Base-by-base conservation (phyloP, 2,329 filamentous ascomycete species). In the Escovopsis weberi region DNA sequence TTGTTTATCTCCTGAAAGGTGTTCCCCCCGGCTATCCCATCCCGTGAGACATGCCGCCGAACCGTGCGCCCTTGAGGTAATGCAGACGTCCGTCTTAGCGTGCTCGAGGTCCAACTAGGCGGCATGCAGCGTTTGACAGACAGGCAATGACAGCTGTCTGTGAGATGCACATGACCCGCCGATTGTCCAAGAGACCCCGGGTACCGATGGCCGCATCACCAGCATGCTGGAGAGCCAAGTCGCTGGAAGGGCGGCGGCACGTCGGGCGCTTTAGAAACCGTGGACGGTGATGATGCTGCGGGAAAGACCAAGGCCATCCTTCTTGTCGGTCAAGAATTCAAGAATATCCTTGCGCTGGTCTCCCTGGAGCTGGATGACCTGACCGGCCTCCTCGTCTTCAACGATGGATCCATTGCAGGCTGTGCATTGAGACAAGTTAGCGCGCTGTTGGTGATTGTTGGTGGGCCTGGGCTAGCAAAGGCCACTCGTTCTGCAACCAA, bases 351-450 rank as follows among this genome's bases (percentile, higher is more conserved):
- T 94, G 70, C 91, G 89, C 75, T 98, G 91, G 67, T 98, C 91
- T 60, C 91, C 91, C 70, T 98, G 91, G 62, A 98, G 83, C 76
- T 98, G 91, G 63, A 98, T 95, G 76, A 96, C 89, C 75, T 96
- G 88, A 64, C 89, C 89, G 85, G 95, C 94, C 70, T 94, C 87
- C 57, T 76, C 78, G 69, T 96, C 89, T 63, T 79, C 79, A 68
- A 96, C 88, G 66, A 96, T 93, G 70, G 88, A 96, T 78, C 91
- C 91, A 95, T 98, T 96, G 85, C 89, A 96, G 68, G 91, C 89
- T 34, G 37, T 32, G 18, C 7, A 30, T 30, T 2, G 6, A 33
- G 19, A 26, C 3, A 26, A 18, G 35, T 44, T 12, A 43, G 37
- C 26, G 32, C 36, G 3, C 12, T 26, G 11, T n/a, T 15, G 35